Evolutionary conservation across 2,329 filamentous ascomycete genomes (phyloP).

Genomic region (Diplodia scrobiculata): DNA sequence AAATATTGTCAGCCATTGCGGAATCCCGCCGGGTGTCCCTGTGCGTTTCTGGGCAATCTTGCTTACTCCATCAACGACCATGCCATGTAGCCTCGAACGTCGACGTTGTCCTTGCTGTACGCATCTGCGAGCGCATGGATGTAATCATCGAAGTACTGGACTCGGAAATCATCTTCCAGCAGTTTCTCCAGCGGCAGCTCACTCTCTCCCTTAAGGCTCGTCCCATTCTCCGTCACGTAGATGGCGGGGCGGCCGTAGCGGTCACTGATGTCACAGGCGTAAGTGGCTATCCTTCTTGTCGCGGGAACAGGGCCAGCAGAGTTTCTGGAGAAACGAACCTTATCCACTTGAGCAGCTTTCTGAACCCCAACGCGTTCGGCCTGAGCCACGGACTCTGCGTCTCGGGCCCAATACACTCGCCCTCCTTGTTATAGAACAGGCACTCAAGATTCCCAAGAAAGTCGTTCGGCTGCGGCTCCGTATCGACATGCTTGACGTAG

Average conservation of each 20-base stretch:
- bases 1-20: conserved; percentile 20
- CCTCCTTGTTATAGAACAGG: conserved; percentile 69
- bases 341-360: conserved; percentile 60
- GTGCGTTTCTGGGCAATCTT: conserved; percentile 34
- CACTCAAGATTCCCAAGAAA: conserved; percentile 75
- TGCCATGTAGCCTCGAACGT: conserved; percentile 78
- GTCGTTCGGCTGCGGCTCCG: conserved; percentile 64
- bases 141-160: conserved; percentile 76
- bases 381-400: conserved; percentile 82
- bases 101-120: conserved; percentile 69
- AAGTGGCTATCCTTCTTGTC: conserved; percentile 58
- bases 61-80: conserved; percentile 81
- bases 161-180: conserved; percentile 78
- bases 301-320: conserved; percentile 18
- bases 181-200: conserved; percentile 70
- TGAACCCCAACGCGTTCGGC: conserved; percentile 74
- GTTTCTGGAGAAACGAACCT: conserved; percentile 18
- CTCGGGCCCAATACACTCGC: conserved; percentile 75
- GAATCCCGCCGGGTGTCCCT: conserved; percentile 27
- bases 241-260: conserved; percentile 76
- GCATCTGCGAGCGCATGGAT: conserved; percentile 76
- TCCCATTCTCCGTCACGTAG: conserved; percentile 88
- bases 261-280: conserved; percentile 45
- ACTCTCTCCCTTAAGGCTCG: conserved; percentile 80
- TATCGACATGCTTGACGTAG: conserved; percentile 74